Evolutionary conservation across 139 green algal species (phyloP).

Genomic region (Picochlorum sp.): DNA sequence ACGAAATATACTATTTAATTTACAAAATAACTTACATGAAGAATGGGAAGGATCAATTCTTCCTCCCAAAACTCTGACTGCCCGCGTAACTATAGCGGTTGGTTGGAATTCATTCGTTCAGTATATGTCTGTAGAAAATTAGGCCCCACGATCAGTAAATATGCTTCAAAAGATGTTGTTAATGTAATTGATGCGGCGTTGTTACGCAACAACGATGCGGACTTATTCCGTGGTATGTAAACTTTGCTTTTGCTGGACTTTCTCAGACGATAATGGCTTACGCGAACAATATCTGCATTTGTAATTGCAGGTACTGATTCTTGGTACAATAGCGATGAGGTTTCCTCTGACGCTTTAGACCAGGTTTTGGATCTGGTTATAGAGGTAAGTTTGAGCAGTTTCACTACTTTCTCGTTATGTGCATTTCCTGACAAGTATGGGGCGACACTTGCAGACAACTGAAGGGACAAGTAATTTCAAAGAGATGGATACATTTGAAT

Average conservation of each 20-base stretch:
- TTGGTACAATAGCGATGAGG: not conserved
- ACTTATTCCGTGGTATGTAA: not conserved
- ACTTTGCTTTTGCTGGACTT: no score
- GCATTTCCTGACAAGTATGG: no score
- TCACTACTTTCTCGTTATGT: no score
- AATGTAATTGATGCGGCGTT: not conserved
- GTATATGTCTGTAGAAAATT: constrained; percentile 1
- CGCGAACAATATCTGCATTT: not conserved
- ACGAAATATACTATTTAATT: no score
- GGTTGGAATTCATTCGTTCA: constrained; percentile 2
- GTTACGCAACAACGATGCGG: not conserved
- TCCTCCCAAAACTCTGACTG: not conserved
- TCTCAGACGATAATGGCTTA: no score
- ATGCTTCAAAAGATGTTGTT: not conserved
- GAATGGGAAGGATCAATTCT: no score
- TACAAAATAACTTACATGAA: no score
- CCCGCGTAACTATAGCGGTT: not conserved
- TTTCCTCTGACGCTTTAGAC: not conserved
- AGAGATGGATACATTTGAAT: not conserved
- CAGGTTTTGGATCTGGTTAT: not conserved
- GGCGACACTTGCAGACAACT: no score
- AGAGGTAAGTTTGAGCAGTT: not conserved
- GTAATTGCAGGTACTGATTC: not conserved
- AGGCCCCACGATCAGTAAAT: not conserved
- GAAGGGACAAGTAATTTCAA: not conserved